Evolutionary conservation across 1,284 basidiomycete species (phyloP), one percentile per base, ranked within the genome.

Genomic region (Cutaneotrichosporon cyanovorans): DNA sequence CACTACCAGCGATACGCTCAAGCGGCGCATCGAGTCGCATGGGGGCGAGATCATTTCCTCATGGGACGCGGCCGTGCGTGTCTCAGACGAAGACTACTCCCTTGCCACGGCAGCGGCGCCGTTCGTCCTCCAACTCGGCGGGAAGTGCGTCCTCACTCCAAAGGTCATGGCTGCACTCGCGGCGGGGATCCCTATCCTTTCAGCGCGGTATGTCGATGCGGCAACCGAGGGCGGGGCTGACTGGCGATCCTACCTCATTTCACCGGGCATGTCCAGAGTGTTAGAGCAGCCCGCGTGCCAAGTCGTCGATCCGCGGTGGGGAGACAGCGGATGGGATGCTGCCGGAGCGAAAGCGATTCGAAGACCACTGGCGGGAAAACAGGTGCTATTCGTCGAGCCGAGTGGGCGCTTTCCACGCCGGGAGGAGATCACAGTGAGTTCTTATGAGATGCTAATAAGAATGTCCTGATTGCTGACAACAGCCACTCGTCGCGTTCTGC

Each of bases 101-200:
- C 21, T 44, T 51, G n/a, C 22, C 41, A 0, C 34, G 2, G 5
- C 6, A 2, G 21, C 16, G 1, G 45, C 68, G 25, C 75, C 81
- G 11, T 77, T 80, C 14, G 73, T 88, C 20, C 82, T 89, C 61
- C 73, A 88, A 20, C 57, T 88, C 14, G 79, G 84, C 0, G 79
- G 84, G 53, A 76, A 20, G 21, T 23, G 35, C 12, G 78, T 76
- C 50, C 78, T 80, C 49, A 90, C 85, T 51, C 77, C 82, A 4
- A 91, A 90, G 65, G 87, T 80, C 60, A 73, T 92, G 42, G 76
- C 83, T 5, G 86, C 88, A 6, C 76, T 93, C 23, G 87, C 85
- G 0, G 73, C 89, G 22, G 89, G 89, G 6, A 81, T 93, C 40
- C 90, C 89, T 1, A 88, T 87, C 58, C 61, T 93, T n/a, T 78